Percentiles rank a stretch among this genome's conserved stretches.
These are phyloP conservation scores for Entophlyctis luteolus DNA, from an alignment of 192 early-diverging fungal genomes.

Conservation along the genomic window DNA sequence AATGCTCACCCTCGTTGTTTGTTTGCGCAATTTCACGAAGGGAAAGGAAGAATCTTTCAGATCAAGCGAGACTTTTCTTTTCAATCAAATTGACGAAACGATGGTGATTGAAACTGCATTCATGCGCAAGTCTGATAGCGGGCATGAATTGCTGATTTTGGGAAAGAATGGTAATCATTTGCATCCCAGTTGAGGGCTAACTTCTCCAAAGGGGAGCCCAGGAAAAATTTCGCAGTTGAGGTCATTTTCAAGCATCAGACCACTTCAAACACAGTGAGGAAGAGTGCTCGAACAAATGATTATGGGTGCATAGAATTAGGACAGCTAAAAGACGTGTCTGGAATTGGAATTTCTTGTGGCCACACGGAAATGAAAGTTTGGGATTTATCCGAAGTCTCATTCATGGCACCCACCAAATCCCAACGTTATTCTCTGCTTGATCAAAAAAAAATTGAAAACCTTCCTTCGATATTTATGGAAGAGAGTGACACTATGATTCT, in stretches of 20 bases:
- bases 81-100: constrained; percentile 13
- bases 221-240: neutral
- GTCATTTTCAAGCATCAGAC: constrained; percentile 4
- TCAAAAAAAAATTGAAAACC: neutral
- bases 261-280: neutral
- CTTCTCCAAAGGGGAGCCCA: constrained; percentile 10
- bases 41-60: neutral
- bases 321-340: neutral
- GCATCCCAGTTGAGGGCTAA: neutral
- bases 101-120: constrained; percentile 7
- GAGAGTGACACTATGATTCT: neutral
- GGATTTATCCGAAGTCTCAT: neutral
- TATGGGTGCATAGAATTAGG: neutral
- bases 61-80: neutral
- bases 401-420: neutral
- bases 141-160: neutral
- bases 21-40: neutral
- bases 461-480: neutral
- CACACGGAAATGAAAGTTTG: constrained; percentile 8
- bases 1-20: neutral
- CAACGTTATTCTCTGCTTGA: neutral
- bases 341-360: neutral
- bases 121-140: neutral
- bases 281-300: neutral
- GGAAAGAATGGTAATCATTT: neutral